phyloP scores from a whole-genome alignment of 305 asterid species.

The Rubia balearica region DNA sequence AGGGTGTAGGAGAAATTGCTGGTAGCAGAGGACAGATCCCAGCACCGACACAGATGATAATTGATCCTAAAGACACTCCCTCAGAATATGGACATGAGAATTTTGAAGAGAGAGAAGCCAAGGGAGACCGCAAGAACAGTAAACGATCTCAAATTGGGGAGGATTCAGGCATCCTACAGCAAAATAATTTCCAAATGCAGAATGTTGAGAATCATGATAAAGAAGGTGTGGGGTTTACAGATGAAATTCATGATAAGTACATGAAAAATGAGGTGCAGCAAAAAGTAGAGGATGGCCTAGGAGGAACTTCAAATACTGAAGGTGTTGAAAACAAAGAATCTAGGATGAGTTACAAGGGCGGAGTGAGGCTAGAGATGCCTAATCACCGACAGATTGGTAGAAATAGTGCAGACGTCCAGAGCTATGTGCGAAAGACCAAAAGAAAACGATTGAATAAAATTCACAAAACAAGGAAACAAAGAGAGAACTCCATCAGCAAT shows the following conservation, averaged over 20 bases:
- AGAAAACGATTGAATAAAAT: constrained; percentile 35
- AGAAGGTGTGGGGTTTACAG: constrained; percentile 15
- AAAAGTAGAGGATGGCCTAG: constrained; percentile 9
- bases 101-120: constrained; percentile 1
- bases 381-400: constrained; percentile 15
- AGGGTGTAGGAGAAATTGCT: too few relatives aligned
- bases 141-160: constrained; percentile 6
- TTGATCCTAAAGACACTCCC: constrained; percentile 18
- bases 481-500: constrained; percentile 12
- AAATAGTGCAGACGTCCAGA: constrained; percentile 16
- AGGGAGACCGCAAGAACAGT: neutral
- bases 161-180: constrained; percentile 11
- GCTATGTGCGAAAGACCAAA: constrained; percentile 27
- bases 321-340: constrained; percentile 20
- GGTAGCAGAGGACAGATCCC: neutral
- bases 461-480: constrained; percentile 17
- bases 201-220: constrained; percentile 4
- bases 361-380: constrained; percentile 27
- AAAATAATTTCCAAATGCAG: constrained; percentile 11
- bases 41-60: constrained; percentile 17
- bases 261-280: constrained; percentile 9
- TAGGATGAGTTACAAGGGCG: constrained; percentile 12
- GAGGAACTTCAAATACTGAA: constrained; percentile 16
- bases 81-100: constrained; percentile 8
- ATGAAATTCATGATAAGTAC: constrained; percentile 11